Evolutionary conservation across 805 yeast genomes (phyloP), one percentile per base, ranked within the genome.

Genomic region (Saccharomycopsis fibuligera): DNA sequence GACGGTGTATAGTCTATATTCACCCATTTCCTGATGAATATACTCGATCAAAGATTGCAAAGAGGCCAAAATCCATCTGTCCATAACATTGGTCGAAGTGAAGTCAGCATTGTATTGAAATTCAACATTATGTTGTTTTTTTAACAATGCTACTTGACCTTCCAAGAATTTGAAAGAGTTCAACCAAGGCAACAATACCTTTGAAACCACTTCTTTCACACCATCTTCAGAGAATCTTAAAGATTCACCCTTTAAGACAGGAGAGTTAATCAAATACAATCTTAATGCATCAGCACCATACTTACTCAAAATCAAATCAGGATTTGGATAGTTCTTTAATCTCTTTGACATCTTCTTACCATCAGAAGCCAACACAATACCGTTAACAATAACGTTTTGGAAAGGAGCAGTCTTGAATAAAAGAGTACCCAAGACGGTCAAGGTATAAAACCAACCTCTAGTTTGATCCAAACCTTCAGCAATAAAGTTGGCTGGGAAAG

Each of bases 271-370:
- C 70, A 93, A 78, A 66, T 93, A 93, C 62, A 93, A 74, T 69
- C 99, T 84, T 62, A 93, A 75, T 25, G 99, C 96, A 73, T 93
- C 99, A 40, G 99, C 96, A 74, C 99, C 99, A 62, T 87, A 90
- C 64, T 81, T 82, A 57, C 86, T 76, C 63, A 93, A 75, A 53
- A 93, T 83, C 56, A 78, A 68, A 56, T 70, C 75, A 56, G 99
- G 98, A 70, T 93, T 97, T 55, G 99, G 99, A 68, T 93, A 93
- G 69, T 93, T 93, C 75, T 93, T 90, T 64, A 93, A 80, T 62
- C 98, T 83, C 75, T 93, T 93, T 39, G 99, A 93, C 99, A 93
- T 93, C 75, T 93, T 93, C 73, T 90, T 93, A 68, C 99, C 99
- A 65, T 93, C 99, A 40, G 93, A 82, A 41, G 99, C 99, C 58